These are phyloP conservation scores for Tubosaeta sp. DNA, from an alignment of 768 basidiomycete genomes.

Conservation along the genomic window DNA sequence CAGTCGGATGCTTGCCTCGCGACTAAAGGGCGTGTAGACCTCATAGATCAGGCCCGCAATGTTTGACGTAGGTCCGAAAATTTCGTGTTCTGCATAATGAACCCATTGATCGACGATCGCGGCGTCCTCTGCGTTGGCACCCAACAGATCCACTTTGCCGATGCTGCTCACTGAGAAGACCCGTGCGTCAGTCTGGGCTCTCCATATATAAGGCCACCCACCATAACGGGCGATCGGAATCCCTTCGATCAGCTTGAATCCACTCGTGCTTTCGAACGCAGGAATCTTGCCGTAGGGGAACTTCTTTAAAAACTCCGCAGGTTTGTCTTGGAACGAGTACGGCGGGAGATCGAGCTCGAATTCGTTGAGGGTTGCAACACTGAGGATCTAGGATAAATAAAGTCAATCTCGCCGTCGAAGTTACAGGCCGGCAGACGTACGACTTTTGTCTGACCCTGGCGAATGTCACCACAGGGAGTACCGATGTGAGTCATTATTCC, in stretches of 20 bases:
- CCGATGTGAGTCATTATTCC: slow-evolving; percentile 15
- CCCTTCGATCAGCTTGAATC: slow-evolving; percentile 9
- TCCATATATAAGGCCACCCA: neutral
- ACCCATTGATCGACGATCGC: slow-evolving; percentile 11
- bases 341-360: slow-evolving; percentile 9
- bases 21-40: neutral
- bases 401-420: neutral
- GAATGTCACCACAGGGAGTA: slow-evolving; percentile 11
- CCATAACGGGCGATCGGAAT: slow-evolving; percentile 9
- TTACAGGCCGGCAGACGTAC: slow-evolving; percentile 1
- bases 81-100: slow-evolving; percentile 10
- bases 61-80: neutral
- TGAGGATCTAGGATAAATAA: neutral
- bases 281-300: slow-evolving; percentile 20
- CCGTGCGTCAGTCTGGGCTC: neutral
- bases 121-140: neutral
- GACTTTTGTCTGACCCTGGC: slow-evolving; percentile 16
- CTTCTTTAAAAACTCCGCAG: slow-evolving; percentile 8
- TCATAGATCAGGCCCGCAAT: neutral
- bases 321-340: slow-evolving; percentile 8
- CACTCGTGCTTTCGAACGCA: slow-evolving; percentile 11
- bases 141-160: slow-evolving; percentile 1
- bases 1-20: neutral
- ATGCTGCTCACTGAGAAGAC: neutral
- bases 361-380: slow-evolving; percentile 9